These are phyloP conservation scores for Kwoniella sp. DNA, from an alignment of 768 basidiomycete genomes.

Conservation along the genomic window DNA sequence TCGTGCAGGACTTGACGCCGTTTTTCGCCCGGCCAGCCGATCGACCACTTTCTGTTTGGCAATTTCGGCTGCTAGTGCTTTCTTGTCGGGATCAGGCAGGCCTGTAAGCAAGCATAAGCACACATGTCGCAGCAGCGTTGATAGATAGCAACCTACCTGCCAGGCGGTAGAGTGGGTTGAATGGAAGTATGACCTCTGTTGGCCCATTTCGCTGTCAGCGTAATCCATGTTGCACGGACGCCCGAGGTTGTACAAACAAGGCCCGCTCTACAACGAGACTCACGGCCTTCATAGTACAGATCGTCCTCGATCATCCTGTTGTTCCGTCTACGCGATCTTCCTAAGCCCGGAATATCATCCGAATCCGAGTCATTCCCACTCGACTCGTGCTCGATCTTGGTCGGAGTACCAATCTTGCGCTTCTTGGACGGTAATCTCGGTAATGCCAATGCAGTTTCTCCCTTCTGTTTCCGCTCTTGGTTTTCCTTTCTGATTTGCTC, in stretches of 20 bases:
- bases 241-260: neutral
- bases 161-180: conserved; percentile 35
- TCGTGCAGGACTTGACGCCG: neutral
- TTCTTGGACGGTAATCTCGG: conserved; percentile 17
- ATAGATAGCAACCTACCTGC: conserved; percentile 24
- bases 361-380: neutral
- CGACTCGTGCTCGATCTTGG: neutral
- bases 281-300: conserved; percentile 38
- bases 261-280: conserved; percentile 12
- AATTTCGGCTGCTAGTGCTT: neutral
- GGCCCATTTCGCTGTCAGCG: neutral
- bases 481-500: conserved; percentile 29
- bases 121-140: neutral
- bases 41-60: conserved; percentile 10
- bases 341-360: neutral
- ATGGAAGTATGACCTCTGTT: conserved; percentile 34
- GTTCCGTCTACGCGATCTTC: conserved; percentile 1
- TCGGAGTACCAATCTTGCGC: neutral
- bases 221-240: neutral
- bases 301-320: conserved; percentile 10
- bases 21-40: conserved; percentile 8
- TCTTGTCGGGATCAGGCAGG: conserved; percentile 16
- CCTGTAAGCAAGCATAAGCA: conserved; percentile 3
- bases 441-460: conserved; percentile 15
- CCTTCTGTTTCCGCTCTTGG: conserved; percentile 25